phyloP scores from a whole-genome alignment of 148 eudicot species.

The Nyssa sinensis region DNA sequence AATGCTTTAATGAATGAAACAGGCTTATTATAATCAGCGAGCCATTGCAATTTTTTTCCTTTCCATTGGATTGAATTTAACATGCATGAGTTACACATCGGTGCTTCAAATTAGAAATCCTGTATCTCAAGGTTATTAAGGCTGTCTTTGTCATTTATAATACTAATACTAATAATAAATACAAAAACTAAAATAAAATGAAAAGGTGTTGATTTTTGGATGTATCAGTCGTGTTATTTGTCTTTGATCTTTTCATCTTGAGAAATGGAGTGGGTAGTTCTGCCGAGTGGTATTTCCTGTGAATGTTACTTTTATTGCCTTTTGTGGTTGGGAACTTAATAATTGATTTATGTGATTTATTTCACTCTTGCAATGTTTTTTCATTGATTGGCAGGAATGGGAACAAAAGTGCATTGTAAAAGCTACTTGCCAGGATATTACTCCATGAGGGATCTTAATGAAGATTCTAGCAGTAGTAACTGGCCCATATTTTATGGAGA shows the following conservation, averaged over 20 bases:
- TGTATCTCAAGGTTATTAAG: too few species aligned
- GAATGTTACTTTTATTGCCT: not conserved
- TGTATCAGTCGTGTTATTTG: too few species aligned
- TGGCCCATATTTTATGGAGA: conserved; percentile 71
- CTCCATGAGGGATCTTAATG: conserved; percentile 77
- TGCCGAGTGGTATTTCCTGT: not conserved
- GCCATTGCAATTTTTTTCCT: too few species aligned
- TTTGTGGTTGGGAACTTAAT: not conserved
- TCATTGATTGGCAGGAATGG: conserved; percentile 60
- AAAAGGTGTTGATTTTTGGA: too few species aligned
- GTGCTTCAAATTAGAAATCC: too few species aligned
- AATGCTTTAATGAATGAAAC: not conserved
- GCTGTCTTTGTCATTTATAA: too few species aligned
- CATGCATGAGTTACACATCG: too few species aligned
- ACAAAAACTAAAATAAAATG: too few species aligned
- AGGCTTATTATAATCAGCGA: not conserved
- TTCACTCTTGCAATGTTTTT: conserved; percentile 4
- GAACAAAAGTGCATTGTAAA: conserved; percentile 73
- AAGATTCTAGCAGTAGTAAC: conserved; percentile 58
- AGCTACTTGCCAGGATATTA: conserved; percentile 57
- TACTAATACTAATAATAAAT: too few species aligned
- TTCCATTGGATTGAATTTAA: too few species aligned
- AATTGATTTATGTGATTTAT: conserved; percentile 11
- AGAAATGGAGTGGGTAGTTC: not conserved
- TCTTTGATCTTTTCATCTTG: not conserved